Evolutionary conservation across 495 filamentous ascomycete species (phyloP).

Genomic region (Xylaria sp.): DNA sequence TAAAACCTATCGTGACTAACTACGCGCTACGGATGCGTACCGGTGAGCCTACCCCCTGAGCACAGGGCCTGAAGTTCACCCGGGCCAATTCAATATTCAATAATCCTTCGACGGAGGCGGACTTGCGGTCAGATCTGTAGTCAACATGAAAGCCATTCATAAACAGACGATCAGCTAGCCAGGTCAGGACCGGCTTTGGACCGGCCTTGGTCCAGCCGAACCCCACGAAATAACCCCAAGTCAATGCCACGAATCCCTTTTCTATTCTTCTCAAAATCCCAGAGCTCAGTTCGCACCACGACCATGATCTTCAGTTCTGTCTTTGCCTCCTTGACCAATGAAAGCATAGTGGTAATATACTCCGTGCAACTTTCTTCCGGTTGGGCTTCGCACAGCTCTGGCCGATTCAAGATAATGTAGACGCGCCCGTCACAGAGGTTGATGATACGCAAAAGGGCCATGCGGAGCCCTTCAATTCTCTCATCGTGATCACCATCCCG

Average conservation of each 20-base stretch:
- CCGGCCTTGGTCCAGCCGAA: slow-evolving; percentile 14
- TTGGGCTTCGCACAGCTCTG: slow-evolving; percentile 4
- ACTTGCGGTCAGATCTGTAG: too few species aligned
- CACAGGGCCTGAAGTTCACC: too few species aligned
- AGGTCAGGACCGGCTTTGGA: too few species aligned
- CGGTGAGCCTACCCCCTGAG: too few species aligned
- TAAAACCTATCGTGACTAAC: too few species aligned
- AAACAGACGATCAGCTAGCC: too few species aligned
- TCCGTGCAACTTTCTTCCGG: slow-evolving; percentile 7
- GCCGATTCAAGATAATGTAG: slow-evolving; percentile 6
- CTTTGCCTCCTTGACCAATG: slow-evolving; percentile 11
- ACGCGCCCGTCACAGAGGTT: neutral
- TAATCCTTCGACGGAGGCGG: too few species aligned
- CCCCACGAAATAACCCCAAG: slow-evolving; percentile 1
- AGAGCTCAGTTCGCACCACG: neutral
- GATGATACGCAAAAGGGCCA: neutral
- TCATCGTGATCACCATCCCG: neutral
- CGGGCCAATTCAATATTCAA: too few species aligned
- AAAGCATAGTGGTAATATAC: slow-evolving; percentile 12
- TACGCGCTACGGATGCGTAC: too few species aligned
- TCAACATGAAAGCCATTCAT: too few species aligned
- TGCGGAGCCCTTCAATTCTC: neutral
- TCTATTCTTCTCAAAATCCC: slow-evolving; percentile 8
- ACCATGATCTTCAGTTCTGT: slow-evolving; percentile 15
- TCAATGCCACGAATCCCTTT: neutral